A percentile compares a stretch with the other conserved stretches of the same genome.
phyloP scores from a whole-genome alignment of 768 basidiomycete species.

The Amanita subjunquillea region DNA sequence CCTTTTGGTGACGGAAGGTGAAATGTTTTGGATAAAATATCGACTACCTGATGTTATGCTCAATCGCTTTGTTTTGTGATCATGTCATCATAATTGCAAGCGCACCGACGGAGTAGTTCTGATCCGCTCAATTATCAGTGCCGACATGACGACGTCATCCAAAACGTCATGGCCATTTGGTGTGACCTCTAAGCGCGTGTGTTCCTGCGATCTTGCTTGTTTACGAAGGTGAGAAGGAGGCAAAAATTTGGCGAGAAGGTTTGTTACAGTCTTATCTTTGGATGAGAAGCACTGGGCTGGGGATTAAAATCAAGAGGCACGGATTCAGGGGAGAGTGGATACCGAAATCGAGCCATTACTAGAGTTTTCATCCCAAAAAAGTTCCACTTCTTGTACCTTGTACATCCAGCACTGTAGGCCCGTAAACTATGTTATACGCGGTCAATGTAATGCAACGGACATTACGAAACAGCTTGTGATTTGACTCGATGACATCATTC shows the following conservation, averaged over 20 bases:
- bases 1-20: constrained; percentile 2
- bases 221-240: constrained; percentile 22
- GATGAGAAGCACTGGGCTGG: constrained; percentile 27
- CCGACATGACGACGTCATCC: constrained; percentile 34
- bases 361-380: constrained; percentile 26
- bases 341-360: constrained; percentile 20
- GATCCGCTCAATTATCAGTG: constrained; percentile 28
- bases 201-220: constrained; percentile 21
- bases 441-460: constrained; percentile 9
- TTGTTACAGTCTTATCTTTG: constrained; percentile 22
- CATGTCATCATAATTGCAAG: constrained; percentile 8
- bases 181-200: constrained; percentile 26
- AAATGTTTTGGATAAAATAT: constrained; percentile 5
- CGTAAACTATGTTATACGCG: constrained; percentile 6
- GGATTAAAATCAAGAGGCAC: not conserved
- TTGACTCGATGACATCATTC: constrained; percentile 22
- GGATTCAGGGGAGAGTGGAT: constrained; percentile 4
- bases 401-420: constrained; percentile 22
- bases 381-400: constrained; percentile 19
- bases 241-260: constrained; percentile 28
- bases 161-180: constrained; percentile 28
- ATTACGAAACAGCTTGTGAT: constrained; percentile 23
- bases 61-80: not conserved
- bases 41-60: constrained; percentile 1
- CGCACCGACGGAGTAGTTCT: constrained; percentile 24